phyloP scores from a whole-genome alignment of 768 basidiomycete species.

The Russula emetica region DNA sequence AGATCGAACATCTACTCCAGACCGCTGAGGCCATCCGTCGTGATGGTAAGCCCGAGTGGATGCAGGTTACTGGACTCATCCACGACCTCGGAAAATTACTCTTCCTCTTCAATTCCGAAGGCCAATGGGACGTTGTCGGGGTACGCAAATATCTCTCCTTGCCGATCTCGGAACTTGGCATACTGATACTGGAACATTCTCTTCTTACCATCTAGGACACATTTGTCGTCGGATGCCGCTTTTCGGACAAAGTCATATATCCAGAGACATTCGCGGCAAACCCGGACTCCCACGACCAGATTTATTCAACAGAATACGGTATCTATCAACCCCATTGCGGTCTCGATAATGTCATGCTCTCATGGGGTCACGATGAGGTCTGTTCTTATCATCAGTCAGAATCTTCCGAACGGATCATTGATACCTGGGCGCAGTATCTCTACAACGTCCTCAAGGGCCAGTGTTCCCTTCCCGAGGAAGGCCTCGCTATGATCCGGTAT shows the following conservation, averaged over 20 bases:
- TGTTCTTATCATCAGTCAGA: constrained; percentile 29
- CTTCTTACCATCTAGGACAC: constrained; percentile 46
- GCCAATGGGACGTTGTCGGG: constrained; percentile 95
- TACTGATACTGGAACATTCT: constrained; percentile 16
- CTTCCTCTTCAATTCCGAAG: constrained; percentile 77
- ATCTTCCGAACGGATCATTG: constrained; percentile 4
- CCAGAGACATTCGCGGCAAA: constrained; percentile 73
- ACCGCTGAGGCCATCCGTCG: constrained; percentile 86
- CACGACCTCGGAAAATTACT: constrained; percentile 90
- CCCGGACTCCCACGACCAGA: constrained; percentile 58
- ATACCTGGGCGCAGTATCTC: constrained; percentile 52
- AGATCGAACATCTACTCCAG: constrained; percentile 88
- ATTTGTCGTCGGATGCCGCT: constrained; percentile 80
- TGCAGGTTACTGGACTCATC: constrained; percentile 83
- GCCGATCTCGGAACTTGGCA: neutral
- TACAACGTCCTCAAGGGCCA: constrained; percentile 83
- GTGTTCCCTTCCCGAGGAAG: constrained; percentile 73
- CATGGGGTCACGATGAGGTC: constrained; percentile 91
- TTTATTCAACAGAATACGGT: constrained; percentile 69
- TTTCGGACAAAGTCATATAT: constrained; percentile 79
- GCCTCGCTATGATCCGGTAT: constrained; percentile 87
- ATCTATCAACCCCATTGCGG: constrained; percentile 78
- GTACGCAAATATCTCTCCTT: constrained; percentile 39
- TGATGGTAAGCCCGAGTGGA: constrained; percentile 88
- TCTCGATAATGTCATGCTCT: constrained; percentile 81